Evolutionary conservation across 257 asterid species (phyloP).

Genomic region (Solanum lycopersicoides): DNA sequence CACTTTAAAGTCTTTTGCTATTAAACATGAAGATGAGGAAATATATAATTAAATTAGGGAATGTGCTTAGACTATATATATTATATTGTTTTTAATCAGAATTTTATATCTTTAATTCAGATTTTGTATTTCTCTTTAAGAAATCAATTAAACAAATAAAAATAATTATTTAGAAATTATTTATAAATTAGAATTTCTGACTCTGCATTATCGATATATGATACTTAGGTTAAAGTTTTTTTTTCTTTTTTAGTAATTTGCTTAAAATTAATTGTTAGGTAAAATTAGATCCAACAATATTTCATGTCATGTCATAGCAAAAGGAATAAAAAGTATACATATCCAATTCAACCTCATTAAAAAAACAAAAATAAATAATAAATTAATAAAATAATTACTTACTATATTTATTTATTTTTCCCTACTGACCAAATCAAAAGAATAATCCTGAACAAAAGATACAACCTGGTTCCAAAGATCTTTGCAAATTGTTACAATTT

Average conservation of each 20-base stretch:
- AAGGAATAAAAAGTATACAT: neutral
- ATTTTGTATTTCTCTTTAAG: too few relatives aligned
- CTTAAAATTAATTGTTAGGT: neutral
- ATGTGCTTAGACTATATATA: too few relatives aligned
- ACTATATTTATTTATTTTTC: neutral
- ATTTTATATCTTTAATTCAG: too few relatives aligned
- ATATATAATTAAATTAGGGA: neutral
- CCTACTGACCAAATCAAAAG: neutral
- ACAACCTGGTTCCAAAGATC: neutral
- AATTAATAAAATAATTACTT: neutral
- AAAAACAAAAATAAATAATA: neutral
- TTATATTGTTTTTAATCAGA: too few relatives aligned
- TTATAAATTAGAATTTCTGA: too few relatives aligned
- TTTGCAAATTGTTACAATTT: neutral
- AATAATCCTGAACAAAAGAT: neutral
- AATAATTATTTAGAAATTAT: too few relatives aligned
- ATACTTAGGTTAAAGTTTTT: neutral
- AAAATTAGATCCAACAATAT: neutral
- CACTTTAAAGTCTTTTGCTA: neutral
- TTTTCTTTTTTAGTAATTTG: neutral
- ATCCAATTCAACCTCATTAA: neutral
- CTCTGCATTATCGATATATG: too few relatives aligned
- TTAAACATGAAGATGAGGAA: neutral
- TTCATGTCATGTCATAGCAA: neutral
- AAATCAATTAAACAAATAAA: too few relatives aligned